Evolutionary conservation across 805 yeast species (phyloP).

Genomic region (Alloascoidea hylecoeti): DNA sequence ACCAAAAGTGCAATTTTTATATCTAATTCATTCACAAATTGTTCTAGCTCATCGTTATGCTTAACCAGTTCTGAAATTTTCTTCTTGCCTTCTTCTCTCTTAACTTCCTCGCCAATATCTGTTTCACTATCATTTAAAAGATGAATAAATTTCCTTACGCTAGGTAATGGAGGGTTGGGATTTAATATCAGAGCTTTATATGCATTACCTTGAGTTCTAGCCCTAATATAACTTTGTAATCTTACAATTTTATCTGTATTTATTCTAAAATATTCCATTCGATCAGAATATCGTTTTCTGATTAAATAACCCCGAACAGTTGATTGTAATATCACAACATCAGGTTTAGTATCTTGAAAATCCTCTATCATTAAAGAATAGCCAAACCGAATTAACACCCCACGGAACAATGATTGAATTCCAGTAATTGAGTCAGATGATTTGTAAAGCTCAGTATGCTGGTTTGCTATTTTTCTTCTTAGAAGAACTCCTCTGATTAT

Average conservation of each 20-base stretch:
- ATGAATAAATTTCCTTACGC: slow-evolving; percentile 64
- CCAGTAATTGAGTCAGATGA: slow-evolving; percentile 9
- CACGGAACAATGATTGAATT: slow-evolving; percentile 22
- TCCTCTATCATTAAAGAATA: slow-evolving; percentile 16
- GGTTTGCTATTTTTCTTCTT: not conserved
- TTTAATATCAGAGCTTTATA: slow-evolving; percentile 57
- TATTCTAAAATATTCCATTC: slow-evolving; percentile 32
- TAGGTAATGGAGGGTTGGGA: slow-evolving; percentile 64
- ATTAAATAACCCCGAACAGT: slow-evolving; percentile 16
- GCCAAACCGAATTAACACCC: slow-evolving; percentile 18
- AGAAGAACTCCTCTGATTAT: not conserved
- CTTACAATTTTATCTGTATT: slow-evolving; percentile 48
- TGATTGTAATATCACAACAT: slow-evolving; percentile 18
- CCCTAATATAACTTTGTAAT: slow-evolving; percentile 64
- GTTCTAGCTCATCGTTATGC: slow-evolving; percentile 57
- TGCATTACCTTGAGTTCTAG: slow-evolving; percentile 53
- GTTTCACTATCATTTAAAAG: slow-evolving; percentile 58
- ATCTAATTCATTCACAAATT: slow-evolving; percentile 61
- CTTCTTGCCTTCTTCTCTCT: slow-evolving; percentile 52
- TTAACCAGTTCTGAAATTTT: slow-evolving; percentile 56
- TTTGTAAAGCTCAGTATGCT: slow-evolving; percentile 3
- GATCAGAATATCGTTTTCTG: slow-evolving; percentile 11
- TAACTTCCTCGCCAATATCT: slow-evolving; percentile 65
- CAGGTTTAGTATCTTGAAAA: slow-evolving; percentile 16
- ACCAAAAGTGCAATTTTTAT: slow-evolving; percentile 66